phyloP scores from a whole-genome alignment of 192 early-diverging fungal genomes.

The Entomortierella parvispora region DNA sequence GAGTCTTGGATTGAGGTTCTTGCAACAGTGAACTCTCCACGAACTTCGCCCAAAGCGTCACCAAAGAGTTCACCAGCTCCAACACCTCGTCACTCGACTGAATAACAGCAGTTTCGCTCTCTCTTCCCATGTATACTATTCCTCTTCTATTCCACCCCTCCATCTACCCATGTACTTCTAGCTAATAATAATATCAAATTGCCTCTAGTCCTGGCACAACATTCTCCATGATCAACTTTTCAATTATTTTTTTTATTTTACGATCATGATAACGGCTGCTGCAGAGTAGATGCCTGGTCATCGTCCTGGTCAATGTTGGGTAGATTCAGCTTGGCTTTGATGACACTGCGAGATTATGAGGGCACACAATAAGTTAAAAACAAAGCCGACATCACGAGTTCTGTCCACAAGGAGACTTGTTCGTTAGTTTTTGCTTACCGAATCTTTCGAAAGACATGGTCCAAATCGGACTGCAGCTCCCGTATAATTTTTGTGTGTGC shows the following conservation, averaged over 20 bases:
- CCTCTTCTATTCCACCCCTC: background rate
- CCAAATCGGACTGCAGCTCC: conserved; percentile 66
- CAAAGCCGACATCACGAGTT: background rate
- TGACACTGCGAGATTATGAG: too few relatives aligned
- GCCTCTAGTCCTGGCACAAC: too few relatives aligned
- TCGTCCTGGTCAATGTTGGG: background rate
- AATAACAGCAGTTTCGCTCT: background rate
- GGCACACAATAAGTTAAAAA: too few relatives aligned
- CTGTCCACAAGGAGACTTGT: background rate
- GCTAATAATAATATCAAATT: background rate
- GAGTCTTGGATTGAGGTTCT: conserved; percentile 48
- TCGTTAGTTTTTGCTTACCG: conserved; percentile 38
- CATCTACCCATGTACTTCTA: too few relatives aligned
- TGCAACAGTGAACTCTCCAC: conserved; percentile 29
- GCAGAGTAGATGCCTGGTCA: background rate
- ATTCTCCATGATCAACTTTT: conserved; percentile 11
- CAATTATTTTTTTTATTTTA: background rate
- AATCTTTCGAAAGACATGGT: conserved; percentile 66
- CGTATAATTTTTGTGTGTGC: conserved; percentile 63
- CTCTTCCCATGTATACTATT: background rate
- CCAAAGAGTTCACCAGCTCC: conserved; percentile 30
- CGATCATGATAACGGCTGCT: background rate
- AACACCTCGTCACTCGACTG: conserved; percentile 19
- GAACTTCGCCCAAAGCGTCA: conserved; percentile 20
- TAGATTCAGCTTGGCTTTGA: too few relatives aligned